Evolutionary conservation across 371 early-diverging fungal genomes (phyloP).

Genomic region (Mucor sp.): DNA sequence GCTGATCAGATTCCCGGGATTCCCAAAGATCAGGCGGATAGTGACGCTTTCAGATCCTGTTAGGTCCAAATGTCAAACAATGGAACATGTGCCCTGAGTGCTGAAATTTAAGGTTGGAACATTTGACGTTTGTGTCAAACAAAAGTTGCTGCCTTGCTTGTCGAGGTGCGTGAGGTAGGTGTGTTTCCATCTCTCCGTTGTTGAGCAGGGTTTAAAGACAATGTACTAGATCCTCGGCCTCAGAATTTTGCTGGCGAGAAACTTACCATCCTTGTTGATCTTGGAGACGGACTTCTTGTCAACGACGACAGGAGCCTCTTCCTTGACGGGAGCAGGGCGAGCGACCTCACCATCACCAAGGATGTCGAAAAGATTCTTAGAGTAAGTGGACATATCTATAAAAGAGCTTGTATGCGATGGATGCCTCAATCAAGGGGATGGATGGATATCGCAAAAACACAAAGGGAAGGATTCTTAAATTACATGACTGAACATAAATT

Average conservation of each 20-base stretch:
- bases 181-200: neutral
- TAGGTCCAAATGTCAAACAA: neutral
- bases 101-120: neutral
- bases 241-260: neutral
- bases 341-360: constrained; percentile 63
- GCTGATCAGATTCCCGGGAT: neutral
- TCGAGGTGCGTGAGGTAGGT: neutral
- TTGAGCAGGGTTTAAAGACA: neutral
- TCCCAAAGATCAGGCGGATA: neutral
- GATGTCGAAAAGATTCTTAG: constrained; percentile 66
- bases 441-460: constrained; percentile 35
- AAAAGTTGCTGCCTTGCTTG: neutral
- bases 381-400: constrained; percentile 51
- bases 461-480: constrained; percentile 23
- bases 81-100: neutral
- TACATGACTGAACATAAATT: constrained; percentile 8
- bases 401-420: constrained; percentile 44
- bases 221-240: neutral
- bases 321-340: constrained; percentile 45
- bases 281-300: constrained; percentile 34
- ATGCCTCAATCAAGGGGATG: constrained; percentile 32
- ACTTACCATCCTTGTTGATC: constrained; percentile 33
- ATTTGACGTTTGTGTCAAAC: neutral
- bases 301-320: constrained; percentile 27
- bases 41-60: neutral